phyloP scores from a whole-genome alignment of 768 basidiomycete genomes.

The Cystobasidium tubakii region DNA sequence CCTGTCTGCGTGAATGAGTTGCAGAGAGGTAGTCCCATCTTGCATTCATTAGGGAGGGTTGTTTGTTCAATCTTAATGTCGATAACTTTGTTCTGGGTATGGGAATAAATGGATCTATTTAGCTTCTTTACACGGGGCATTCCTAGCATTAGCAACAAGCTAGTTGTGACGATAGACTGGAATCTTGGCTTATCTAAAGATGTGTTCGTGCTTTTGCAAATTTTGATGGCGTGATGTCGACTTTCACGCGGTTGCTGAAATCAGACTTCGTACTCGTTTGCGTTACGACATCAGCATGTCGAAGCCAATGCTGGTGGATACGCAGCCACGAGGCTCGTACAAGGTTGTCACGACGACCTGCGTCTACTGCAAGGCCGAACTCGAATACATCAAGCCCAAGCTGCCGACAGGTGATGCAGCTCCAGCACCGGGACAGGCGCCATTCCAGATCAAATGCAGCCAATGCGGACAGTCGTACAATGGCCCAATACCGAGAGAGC shows the following conservation, averaged over 20 bases:
- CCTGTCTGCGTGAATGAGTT: neutral
- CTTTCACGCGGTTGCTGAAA: too few relatives aligned
- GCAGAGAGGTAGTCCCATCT: too few relatives aligned
- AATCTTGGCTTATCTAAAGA: neutral
- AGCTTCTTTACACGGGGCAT: too few relatives aligned
- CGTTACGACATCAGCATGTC: neutral
- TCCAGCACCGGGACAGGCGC: conserved; percentile 54
- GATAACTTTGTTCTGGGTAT: too few relatives aligned
- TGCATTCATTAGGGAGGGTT: too few relatives aligned
- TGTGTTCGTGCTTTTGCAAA: too few relatives aligned
- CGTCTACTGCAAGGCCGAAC: conserved; percentile 39
- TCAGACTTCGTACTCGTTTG: too few relatives aligned
- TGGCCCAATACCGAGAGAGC: conserved; percentile 42
- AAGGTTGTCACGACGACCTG: conserved; percentile 31
- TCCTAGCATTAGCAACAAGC: too few relatives aligned
- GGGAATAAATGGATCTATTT: too few relatives aligned
- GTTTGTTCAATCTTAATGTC: too few relatives aligned
- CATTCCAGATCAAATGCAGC: conserved; percentile 67
- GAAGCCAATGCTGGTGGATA: neutral
- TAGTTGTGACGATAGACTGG: too few relatives aligned
- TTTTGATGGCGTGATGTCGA: too few relatives aligned
- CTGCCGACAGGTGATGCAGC: conserved; percentile 48
- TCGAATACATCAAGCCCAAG: conserved; percentile 52
- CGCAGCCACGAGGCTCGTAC: conserved; percentile 11
- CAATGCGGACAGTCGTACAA: conserved; percentile 57